Conservation (phyloP, 1,139 yeast species). For the Geotrichum fermentans region DNA sequence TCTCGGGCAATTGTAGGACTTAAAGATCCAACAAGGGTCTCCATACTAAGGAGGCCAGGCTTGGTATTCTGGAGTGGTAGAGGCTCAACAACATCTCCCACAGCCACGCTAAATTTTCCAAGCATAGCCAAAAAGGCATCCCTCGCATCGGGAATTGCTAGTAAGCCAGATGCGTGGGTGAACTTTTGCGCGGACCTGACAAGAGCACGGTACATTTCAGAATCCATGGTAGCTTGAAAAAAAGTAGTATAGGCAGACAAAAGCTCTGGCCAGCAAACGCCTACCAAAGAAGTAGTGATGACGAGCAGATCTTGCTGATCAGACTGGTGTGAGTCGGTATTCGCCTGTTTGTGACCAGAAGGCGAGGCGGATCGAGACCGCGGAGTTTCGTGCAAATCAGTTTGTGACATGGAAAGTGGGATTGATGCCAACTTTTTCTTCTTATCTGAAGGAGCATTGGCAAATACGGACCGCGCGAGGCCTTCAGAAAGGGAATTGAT, state of each 20-base stretch:
- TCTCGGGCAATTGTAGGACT: constrained; percentile 37
- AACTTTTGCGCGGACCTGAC: constrained; percentile 73
- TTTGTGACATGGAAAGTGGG: constrained; percentile 5
- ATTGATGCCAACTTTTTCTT: constrained; percentile 2
- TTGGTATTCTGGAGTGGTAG: constrained; percentile 12
- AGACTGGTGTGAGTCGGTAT: no score
- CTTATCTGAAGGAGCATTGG: constrained; percentile 19
- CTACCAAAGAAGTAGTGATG: constrained; percentile 39
- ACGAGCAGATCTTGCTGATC: constrained; percentile 20
- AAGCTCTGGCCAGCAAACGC: constrained; percentile 46
- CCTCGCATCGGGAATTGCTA: constrained; percentile 52
- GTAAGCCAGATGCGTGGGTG: constrained; percentile 77
- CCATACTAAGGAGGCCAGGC: constrained; percentile 48
- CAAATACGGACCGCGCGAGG: constrained; percentile 53
- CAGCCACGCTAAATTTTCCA: constrained; percentile 47
- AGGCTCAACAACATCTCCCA: constrained; percentile 40
- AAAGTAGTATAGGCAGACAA: constrained; percentile 48
- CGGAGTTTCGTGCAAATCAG: constrained; percentile 3
- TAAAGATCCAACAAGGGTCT: constrained; percentile 57
- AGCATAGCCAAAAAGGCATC: constrained; percentile 58
- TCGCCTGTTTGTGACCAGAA: neutral
- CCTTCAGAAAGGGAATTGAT: constrained; percentile 62
- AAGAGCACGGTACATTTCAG: constrained; percentile 55
- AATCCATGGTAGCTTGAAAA: constrained; percentile 62
- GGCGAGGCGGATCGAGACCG: constrained; percentile 11